Evolutionary conservation across 2,329 filamentous ascomycete species (phyloP), one percentile per base, ranked within the genome.

Genomic region (Fusarium equiseti): DNA sequence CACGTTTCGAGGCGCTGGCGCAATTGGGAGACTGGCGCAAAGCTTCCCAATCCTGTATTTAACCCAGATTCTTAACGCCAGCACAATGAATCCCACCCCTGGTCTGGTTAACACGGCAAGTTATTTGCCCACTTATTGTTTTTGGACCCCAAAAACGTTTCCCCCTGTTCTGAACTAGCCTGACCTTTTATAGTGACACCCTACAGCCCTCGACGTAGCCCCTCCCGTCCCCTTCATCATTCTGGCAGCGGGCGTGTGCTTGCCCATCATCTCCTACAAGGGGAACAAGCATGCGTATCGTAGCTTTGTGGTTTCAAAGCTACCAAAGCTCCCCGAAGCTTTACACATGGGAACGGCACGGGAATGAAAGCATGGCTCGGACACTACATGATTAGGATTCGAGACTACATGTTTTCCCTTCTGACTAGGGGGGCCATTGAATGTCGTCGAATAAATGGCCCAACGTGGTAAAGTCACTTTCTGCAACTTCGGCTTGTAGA

Each of bases 161-260:
- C 26, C 48, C 63, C 62, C 62, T 66, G 59, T 27, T 38, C 24
- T 42, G 16, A 16, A 11, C 18, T 18, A 29, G 18, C 18, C 24
- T 8, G 6, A 11, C 38, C 22, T 45, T 29, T n/a, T 16, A 11
- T 43, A 42, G 18, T 12, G 7, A n/a, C 66, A 70, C 53, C 55
- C 66, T 68, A 53, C 66, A 55, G 29, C 60, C 66, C 38, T 51
- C n/a, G 48, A 16, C 5, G 40, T 48, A 63, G 51, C 61, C 67
- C 67, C 63, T 67, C 63, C 65, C 61, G 66, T 63, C 67, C 67
- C 62, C 66, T 67, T 70, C 55, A 63, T 52, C 38, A 46, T 57
- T 67, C 61, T 70, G 61, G 66, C 61, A 70, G 66, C 54, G 54
- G 48, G 61, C 61, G 32, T 40, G 54, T 59, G 44, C 32, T 68